Conservation (phyloP, 1,284 basidiomycete species). For the Cryptococcus amylolentus region DNA sequence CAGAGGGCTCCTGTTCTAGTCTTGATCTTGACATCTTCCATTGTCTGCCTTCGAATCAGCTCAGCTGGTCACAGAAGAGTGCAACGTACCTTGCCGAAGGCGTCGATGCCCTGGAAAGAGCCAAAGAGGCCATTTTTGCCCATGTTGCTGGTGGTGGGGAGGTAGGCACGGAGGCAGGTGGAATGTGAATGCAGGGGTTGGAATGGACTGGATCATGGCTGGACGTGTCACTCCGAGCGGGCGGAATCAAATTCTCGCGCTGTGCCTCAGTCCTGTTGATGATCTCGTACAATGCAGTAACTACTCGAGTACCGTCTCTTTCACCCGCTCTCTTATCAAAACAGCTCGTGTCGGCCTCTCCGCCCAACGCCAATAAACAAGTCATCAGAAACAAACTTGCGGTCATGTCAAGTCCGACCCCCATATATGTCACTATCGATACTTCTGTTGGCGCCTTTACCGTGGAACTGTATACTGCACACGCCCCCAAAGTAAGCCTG, state of each 20-base stretch:
- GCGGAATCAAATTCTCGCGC: too few species aligned
- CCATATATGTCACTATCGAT: conserved; percentile 63
- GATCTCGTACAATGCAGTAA: too few species aligned
- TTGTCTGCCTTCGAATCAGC: conserved; percentile 60
- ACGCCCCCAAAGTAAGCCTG: conserved; percentile 71
- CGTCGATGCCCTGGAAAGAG: conserved; percentile 64
- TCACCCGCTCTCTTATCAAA: too few species aligned
- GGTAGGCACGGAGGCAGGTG: too few species aligned
- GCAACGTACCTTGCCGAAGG: conserved; percentile 85
- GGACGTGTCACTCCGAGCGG: too few species aligned
- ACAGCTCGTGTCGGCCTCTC: too few species aligned
- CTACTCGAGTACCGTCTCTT: too few species aligned
- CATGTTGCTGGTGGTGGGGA: conserved; percentile 20
- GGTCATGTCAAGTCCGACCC: conserved; percentile 8
- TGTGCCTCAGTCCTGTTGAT: too few species aligned
- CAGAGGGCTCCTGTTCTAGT: conserved; percentile 86
- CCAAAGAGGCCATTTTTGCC: conserved; percentile 49
- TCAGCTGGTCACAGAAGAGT: conserved; percentile 1
- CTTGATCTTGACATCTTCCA: conserved; percentile 97
- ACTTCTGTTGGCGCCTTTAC: conserved; percentile 84
- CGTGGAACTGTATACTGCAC: conserved; percentile 84
- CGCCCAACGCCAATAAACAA: too few species aligned
- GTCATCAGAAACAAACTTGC: background rate
- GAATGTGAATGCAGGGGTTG: too few species aligned
- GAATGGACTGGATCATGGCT: too few species aligned